A percentile compares a stretch with the other conserved stretches of the same genome.
Conservation (phyloP, 108 stramenopile genomes). For the Seminavis robusta region DNA sequence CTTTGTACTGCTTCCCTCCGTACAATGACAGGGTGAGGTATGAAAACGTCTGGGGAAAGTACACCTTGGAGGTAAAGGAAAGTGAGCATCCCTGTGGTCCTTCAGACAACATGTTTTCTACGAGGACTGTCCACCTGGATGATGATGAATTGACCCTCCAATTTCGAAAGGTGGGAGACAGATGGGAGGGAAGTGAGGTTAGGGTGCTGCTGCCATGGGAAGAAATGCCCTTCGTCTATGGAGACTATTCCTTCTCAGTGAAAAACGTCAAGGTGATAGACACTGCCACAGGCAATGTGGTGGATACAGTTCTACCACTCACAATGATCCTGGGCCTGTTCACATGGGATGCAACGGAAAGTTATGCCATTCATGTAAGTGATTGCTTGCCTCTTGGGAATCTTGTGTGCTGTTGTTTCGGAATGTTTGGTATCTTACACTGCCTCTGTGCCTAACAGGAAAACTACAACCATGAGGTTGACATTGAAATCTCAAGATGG, state of each 20-base stretch:
- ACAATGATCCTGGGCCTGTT: slow-evolving; percentile 9
- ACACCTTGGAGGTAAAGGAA: too few species aligned
- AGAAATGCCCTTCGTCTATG: slow-evolving; percentile 2
- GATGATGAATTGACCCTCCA: not conserved
- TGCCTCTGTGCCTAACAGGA: too few species aligned
- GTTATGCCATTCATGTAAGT: not conserved
- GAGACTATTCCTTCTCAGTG: slow-evolving; percentile 6
- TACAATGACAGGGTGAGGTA: too few species aligned
- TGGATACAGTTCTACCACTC: not conserved
- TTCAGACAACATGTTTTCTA: not conserved
- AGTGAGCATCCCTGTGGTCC: too few species aligned
- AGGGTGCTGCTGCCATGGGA: not conserved
- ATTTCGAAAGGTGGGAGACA: slow-evolving; percentile 4
- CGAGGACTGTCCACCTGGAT: not conserved
- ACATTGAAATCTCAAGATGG: slow-evolving; percentile 13
- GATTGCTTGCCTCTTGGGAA: too few species aligned
- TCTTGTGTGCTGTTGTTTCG: too few species aligned
- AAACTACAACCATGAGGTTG: slow-evolving; percentile 14
- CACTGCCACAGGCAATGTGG: not conserved
- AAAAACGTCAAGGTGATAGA: slow-evolving; percentile 6
- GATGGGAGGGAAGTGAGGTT: slow-evolving; percentile 13
- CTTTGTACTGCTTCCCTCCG: too few species aligned
- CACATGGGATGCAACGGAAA: slow-evolving; percentile 12
- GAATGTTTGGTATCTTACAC: too few species aligned
- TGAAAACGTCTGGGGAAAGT: too few species aligned